Evolutionary conservation across 768 basidiomycete species (phyloP), one percentile per base, ranked within the genome.

Genomic region (Hydnomerulius pinastri): DNA sequence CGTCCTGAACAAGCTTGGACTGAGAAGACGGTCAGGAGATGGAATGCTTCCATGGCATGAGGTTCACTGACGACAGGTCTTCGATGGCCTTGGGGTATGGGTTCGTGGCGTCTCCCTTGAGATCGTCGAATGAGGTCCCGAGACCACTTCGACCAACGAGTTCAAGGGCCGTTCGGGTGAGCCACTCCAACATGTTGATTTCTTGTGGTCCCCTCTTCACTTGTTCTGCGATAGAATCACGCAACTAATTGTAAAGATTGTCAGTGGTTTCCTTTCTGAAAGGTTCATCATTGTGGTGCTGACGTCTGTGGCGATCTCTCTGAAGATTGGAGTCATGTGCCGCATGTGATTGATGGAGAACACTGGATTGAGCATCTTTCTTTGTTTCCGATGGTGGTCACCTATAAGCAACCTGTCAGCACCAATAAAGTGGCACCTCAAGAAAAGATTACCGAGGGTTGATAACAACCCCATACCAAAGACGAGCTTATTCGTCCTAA

Each of bases 391-490:
- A 45, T 67, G 67, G 6, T 65, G 63, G 39, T 67, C 67, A 12
- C 60, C 66, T 67, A 17, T n/a, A 13, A 4, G 21, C 6, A 54
- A 17, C 42, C 40, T 10, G 51, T 51, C n/a, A 56, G 49, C 23
- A 59, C 35, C 24, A 18, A 1, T 3, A 12, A 38, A 10, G 20
- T 17, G n/a, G 9, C 4, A 4, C 2, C 20, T 18, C 2, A 42
- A 29, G n/a, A 30, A 42, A 36, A 36, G 2, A 15, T 23, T 46
- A 71, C 71, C 72, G 4, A 71, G 62, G 21, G 74, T 74, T 0
- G 69, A 66, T 17, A 71, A 61, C 3, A 75, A 63, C 28, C 73
- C 70, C 12, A 61, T 55, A 15, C 74, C 74, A 28, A 76, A 75
- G 39, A 71, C 66, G 10, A 71, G 30, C 37, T 55, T 48, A 47